A percentile compares a stretch with the other conserved stretches of the same genome.
These are phyloP conservation scores for Scenedesmus sp. DNA, from an alignment of 163 green algal genomes.

Conservation along the genomic window DNA sequence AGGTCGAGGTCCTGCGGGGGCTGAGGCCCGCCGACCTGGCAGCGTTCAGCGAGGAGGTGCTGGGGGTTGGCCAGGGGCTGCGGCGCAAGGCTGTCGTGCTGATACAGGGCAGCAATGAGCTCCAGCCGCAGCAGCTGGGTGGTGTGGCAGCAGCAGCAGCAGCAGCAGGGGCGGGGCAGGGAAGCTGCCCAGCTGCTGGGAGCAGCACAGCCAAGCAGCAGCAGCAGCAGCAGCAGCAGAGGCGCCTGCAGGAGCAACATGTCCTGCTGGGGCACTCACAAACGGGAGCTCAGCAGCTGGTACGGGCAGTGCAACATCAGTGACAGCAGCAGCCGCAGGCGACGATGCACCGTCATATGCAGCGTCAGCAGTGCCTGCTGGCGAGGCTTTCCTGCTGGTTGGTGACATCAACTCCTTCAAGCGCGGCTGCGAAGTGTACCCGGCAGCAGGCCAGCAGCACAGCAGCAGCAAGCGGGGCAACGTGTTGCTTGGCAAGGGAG, in stretches of 20 bases:
- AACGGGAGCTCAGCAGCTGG: background rate
- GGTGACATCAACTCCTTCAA: constrained; percentile 47
- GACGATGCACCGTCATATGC: constrained; percentile 25
- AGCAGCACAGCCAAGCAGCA: constrained; percentile 3
- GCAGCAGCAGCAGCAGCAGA: background rate
- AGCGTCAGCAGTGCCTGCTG: constrained; percentile 32
- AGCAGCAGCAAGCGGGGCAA: background rate
- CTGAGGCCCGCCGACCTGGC: constrained; percentile 74
- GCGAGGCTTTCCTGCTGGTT: constrained; percentile 46
- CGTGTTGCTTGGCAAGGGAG: background rate
- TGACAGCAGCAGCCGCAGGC: background rate
- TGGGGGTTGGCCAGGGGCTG: constrained; percentile 45
- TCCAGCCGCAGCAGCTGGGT: constrained; percentile 32
- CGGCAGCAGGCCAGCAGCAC: constrained; percentile 7
- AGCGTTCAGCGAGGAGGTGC: constrained; percentile 65
- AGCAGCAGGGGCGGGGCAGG: background rate
- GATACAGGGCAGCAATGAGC: constrained; percentile 57
- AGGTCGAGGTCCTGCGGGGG: constrained; percentile 76
- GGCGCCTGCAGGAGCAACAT: background rate
- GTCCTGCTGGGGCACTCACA: background rate
- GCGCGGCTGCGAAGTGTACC: constrained; percentile 50
- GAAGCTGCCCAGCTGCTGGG: background rate
- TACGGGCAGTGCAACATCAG: background rate
- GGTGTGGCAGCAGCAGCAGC: background rate
- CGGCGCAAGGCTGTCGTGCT: constrained; percentile 70